Percentiles rank a stretch among this genome's conserved stretches.
Conservation (phyloP, 352 stramenopile genomes). For the Blastocystis sp. region DNA sequence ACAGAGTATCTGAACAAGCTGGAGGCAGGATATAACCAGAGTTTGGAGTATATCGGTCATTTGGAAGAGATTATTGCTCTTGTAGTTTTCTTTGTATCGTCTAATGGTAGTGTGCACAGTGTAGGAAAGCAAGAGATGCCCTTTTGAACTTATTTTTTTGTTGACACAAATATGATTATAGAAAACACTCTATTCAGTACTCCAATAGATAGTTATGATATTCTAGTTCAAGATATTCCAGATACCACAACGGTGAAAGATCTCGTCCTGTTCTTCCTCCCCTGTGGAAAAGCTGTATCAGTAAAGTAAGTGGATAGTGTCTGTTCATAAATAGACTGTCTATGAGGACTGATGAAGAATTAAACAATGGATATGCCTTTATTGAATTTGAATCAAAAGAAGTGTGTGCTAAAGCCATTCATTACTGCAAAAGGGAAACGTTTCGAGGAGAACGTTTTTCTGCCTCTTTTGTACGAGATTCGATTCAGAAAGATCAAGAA, state of each 20-base stretch:
- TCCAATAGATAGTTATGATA: background rate
- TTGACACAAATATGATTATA: background rate
- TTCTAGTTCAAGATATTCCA: slow-evolving; percentile 6
- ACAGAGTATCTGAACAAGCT: slow-evolving; percentile 14
- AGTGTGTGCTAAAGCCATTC: background rate
- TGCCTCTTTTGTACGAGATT: background rate
- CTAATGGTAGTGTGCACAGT: background rate
- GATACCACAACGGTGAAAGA: background rate
- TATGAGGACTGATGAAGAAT: background rate
- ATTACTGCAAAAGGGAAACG: background rate
- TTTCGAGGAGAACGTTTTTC: background rate
- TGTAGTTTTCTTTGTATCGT: background rate
- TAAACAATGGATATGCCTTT: slow-evolving; percentile 44
- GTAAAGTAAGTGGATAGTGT: background rate
- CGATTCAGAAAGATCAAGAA: background rate
- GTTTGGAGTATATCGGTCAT: slow-evolving; percentile 22
- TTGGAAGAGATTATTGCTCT: background rate
- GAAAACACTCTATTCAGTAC: slow-evolving; percentile 14
- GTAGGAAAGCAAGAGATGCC: background rate
- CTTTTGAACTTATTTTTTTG: background rate
- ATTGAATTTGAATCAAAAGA: background rate
- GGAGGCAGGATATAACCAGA: background rate
- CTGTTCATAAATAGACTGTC: background rate
- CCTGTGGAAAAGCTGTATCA: background rate
- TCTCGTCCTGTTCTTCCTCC: slow-evolving; percentile 5